These are phyloP conservation scores for Physaria fendleri DNA, from an alignment of 345 rosid genomes.

Conservation along the genomic window DNA sequence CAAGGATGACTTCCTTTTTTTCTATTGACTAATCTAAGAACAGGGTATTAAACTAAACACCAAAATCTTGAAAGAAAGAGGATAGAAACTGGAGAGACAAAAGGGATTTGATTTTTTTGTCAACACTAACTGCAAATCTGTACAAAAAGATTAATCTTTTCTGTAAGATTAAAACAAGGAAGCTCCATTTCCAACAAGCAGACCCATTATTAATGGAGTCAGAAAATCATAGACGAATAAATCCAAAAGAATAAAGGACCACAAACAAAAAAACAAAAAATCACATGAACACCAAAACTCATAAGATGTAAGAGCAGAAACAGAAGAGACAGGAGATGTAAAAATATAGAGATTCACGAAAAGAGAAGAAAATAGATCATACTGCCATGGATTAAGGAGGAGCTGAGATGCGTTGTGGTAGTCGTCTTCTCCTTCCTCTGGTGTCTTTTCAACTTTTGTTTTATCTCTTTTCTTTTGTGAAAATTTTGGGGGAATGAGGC, in stretches of 20 bases:
- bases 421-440: slow-evolving; percentile 20
- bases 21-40: not conserved
- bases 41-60: not conserved
- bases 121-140: not conserved
- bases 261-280: not conserved
- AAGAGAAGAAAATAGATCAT: not conserved
- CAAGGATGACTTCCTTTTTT: not conserved
- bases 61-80: not conserved
- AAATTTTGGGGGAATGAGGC: slow-evolving; percentile 3
- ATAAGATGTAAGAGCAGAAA: not conserved
- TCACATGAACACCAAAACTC: slow-evolving; percentile 1
- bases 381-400: slow-evolving; percentile 26
- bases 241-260: not conserved
- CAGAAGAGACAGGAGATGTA: not conserved
- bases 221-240: not conserved
- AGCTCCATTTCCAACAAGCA: not conserved
- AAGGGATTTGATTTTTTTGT: not conserved
- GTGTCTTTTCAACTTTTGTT: not conserved
- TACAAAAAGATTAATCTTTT: not conserved
- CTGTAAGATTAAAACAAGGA: not conserved
- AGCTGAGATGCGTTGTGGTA: slow-evolving; percentile 14
- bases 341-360: not conserved
- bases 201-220: not conserved
- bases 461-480: not conserved
- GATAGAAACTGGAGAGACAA: not conserved